Conservation (phyloP, 2,329 filamentous ascomycete species). For the Paraconiothyrium sp. region DNA sequence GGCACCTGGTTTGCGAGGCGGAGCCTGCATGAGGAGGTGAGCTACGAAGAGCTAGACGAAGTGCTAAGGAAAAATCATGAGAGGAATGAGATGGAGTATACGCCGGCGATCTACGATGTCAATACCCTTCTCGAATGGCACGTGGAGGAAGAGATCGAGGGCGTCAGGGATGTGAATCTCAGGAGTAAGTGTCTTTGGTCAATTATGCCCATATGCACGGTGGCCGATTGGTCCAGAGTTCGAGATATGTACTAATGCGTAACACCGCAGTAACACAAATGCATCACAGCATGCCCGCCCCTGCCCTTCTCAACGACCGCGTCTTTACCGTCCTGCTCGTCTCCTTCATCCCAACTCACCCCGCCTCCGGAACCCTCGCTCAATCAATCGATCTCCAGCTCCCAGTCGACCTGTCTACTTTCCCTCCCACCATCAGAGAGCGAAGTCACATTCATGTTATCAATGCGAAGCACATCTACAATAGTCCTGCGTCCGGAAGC, state of each 20-base stretch:
- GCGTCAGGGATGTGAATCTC: constrained; percentile 48
- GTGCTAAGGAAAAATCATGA: constrained; percentile 68
- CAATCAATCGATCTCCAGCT: constrained; percentile 55
- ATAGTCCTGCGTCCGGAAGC: constrained; percentile 15
- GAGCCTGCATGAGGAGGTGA: constrained; percentile 64
- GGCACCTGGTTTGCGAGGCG: constrained; percentile 72
- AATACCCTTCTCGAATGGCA: constrained; percentile 57
- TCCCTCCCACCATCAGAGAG: constrained; percentile 27
- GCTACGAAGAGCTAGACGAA: constrained; percentile 70
- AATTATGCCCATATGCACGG: background rate
- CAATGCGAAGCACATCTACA: constrained; percentile 16
- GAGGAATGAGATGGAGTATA: constrained; percentile 66
- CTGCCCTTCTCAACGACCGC: constrained; percentile 66
- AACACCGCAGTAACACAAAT: constrained; percentile 66
- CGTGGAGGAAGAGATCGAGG: constrained; percentile 37
- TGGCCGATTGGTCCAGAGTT: too few species aligned
- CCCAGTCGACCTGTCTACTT: constrained; percentile 64
- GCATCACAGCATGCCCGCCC: constrained; percentile 67
- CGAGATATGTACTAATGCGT: constrained; percentile 18
- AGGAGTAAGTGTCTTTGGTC: constrained; percentile 40
- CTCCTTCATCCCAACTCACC: constrained; percentile 35
- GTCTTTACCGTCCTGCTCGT: constrained; percentile 74
- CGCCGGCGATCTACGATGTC: constrained; percentile 63
- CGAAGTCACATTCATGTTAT: constrained; percentile 27
- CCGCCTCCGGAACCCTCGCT: constrained; percentile 50